phyloP scores from a whole-genome alignment of 768 basidiomycete species.

The Lentinula boryana region DNA sequence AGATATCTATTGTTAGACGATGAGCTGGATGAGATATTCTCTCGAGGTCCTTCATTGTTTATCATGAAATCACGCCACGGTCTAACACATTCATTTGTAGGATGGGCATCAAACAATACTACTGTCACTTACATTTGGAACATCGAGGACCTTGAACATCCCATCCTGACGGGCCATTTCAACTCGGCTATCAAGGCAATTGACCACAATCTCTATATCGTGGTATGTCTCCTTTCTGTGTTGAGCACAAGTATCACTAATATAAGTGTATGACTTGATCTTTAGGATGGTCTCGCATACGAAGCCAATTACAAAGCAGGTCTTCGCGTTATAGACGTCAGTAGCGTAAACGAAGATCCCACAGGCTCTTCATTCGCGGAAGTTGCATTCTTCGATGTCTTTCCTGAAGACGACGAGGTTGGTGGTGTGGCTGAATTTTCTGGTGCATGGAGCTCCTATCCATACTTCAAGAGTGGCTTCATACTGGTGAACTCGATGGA shows the following conservation, averaged over 20 bases:
- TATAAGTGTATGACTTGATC: background rate
- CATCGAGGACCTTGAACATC: conserved; percentile 19
- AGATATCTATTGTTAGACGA: conserved; percentile 22
- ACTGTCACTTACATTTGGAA: conserved; percentile 26
- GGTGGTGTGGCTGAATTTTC: conserved; percentile 10
- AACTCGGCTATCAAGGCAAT: conserved; percentile 18
- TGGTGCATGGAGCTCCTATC: conserved; percentile 13
- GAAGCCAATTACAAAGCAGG: conserved; percentile 25
- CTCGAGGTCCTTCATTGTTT: background rate
- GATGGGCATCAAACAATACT: conserved; percentile 1
- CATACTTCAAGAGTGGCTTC: conserved; percentile 13
- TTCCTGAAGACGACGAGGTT: conserved; percentile 15
- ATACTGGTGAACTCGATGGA: conserved; percentile 14
- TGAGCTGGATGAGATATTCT: conserved; percentile 18
- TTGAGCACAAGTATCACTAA: background rate
- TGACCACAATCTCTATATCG: conserved; percentile 22
- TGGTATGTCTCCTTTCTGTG: background rate
- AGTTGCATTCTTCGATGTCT: conserved; percentile 21
- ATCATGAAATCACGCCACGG: background rate
- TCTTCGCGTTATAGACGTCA: conserved; percentile 21
- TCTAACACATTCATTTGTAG: background rate
- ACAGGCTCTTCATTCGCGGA: conserved; percentile 20
- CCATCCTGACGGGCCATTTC: conserved; percentile 22
- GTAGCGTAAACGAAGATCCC: conserved; percentile 21
- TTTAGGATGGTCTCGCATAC: conserved; percentile 18